Percentiles rank a stretch among this genome's conserved stretches.
phyloP scores from a whole-genome alignment of 176 grass and related monocot species.

The Miscanthus lutarioriparius region DNA sequence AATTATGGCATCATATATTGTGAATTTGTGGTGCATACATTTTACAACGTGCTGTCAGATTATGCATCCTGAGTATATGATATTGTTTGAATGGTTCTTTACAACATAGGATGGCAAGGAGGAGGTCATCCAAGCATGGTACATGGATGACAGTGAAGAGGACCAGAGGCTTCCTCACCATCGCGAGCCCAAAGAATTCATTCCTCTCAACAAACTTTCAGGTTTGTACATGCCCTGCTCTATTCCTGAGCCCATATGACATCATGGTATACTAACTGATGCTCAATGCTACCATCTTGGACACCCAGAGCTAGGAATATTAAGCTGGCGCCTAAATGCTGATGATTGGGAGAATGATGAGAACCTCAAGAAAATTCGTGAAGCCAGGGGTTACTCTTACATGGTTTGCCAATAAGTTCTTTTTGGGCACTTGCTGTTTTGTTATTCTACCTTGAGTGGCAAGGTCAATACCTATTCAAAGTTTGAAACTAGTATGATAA shows the following conservation, averaged over 20 bases:
- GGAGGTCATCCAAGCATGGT: constrained; percentile 88
- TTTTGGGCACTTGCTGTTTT: constrained; percentile 7
- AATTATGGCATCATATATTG: background rate
- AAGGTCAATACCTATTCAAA: background rate
- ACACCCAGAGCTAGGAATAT: constrained; percentile 70
- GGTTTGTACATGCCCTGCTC: constrained; percentile 39
- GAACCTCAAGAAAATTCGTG: constrained; percentile 89
- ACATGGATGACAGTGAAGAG: constrained; percentile 84
- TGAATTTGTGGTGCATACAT: background rate
- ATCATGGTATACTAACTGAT: background rate
- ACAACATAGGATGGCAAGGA: constrained; percentile 82
- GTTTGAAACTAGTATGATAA: background rate
- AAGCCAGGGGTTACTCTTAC: constrained; percentile 89
- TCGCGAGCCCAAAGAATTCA: constrained; percentile 75
- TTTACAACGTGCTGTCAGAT: background rate
- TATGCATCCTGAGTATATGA: background rate
- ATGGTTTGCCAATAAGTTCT: constrained; percentile 45
- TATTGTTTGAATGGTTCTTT: constrained; percentile 17
- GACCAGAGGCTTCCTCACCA: constrained; percentile 93
- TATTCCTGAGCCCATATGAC: background rate
- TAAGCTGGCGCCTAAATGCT: constrained; percentile 76
- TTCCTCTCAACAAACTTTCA: constrained; percentile 71
- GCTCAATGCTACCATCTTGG: background rate
- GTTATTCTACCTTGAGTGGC: background rate
- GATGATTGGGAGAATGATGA: constrained; percentile 87